A percentile compares a stretch with the other conserved stretches of the same genome.
Evolutionary conservation across 1,139 yeast genomes (phyloP).

Genomic region (Magnusiomyces magnusii): DNA sequence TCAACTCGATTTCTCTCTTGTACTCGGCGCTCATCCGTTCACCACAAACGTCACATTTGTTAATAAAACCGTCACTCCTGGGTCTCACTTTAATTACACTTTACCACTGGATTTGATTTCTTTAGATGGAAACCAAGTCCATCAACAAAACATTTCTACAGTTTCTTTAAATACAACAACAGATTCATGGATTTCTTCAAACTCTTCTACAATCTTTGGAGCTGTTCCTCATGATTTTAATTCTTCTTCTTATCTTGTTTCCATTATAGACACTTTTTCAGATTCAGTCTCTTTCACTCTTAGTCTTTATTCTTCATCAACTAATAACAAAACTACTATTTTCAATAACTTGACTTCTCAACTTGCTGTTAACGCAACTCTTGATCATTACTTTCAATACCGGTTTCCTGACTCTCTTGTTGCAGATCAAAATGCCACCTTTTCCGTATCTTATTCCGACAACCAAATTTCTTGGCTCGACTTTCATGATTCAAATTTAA

Average conservation of each 20-base stretch:
- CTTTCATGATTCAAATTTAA: constrained; percentile 6
- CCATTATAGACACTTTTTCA: constrained; percentile 53
- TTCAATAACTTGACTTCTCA: constrained; percentile 16
- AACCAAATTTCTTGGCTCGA: constrained; percentile 13
- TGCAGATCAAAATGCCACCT: constrained; percentile 3
- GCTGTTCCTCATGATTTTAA: constrained; percentile 47
- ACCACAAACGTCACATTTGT: constrained; percentile 47
- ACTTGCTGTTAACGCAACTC: constrained; percentile 54
- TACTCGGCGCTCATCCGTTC: constrained; percentile 84
- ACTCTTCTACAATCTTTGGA: constrained; percentile 38
- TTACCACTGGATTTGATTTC: constrained; percentile 56
- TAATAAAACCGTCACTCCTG: constrained; percentile 56
- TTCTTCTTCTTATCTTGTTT: constrained; percentile 39
- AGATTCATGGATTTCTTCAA: constrained; percentile 48
- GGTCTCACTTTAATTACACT: constrained; percentile 44
- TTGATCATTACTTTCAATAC: constrained; percentile 47
- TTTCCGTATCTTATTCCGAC: constrained; percentile 8
- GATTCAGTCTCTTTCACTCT: constrained; percentile 57
- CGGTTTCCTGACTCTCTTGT: constrained; percentile 41
- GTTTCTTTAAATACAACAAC: constrained; percentile 39
- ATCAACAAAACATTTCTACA: constrained; percentile 46
- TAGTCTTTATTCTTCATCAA: constrained; percentile 25
- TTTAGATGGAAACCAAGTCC: constrained; percentile 50
- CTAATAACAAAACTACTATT: constrained; percentile 7
- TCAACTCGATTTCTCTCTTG: constrained; percentile 57